Evolutionary conservation across 371 early-diverging fungal species (phyloP).

Genomic region (Funneliformis caledonium): DNA sequence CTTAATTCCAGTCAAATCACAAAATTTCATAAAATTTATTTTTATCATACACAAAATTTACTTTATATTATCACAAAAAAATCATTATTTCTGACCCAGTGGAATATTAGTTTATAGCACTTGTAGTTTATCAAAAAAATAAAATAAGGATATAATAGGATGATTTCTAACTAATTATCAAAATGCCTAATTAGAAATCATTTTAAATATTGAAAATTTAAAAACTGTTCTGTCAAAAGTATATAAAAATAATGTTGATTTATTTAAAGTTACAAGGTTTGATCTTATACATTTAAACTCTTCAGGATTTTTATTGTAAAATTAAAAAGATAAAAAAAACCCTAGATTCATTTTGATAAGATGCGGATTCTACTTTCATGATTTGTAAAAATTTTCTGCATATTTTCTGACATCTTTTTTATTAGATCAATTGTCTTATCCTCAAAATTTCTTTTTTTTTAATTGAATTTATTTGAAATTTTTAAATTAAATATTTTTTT

Average conservation of each 20-base stretch:
- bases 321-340: conserved; percentile 47
- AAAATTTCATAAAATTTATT: no score
- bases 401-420: neutral
- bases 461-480: neutral
- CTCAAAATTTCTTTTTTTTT: neutral
- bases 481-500: no score
- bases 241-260: conserved; percentile 46
- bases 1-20: no score
- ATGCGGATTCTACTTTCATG: conserved; percentile 15
- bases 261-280: conserved; percentile 53
- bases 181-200: conserved; percentile 34
- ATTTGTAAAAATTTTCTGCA: conserved; percentile 20
- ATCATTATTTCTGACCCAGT: no score
- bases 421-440: neutral
- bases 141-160: conserved; percentile 80
- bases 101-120: conserved; percentile 86
- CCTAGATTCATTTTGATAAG: no score
- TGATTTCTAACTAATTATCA: conserved; percentile 61
- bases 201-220: conserved; percentile 49
- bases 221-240: conserved; percentile 44
- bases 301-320: conserved; percentile 68
- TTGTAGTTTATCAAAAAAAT: conserved; percentile 71
- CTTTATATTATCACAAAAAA: no score
- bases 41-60: no score
- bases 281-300: conserved; percentile 57